Base-by-base conservation (phyloP, 139 green algal genomes). In the Chlorella sp. region DNA sequence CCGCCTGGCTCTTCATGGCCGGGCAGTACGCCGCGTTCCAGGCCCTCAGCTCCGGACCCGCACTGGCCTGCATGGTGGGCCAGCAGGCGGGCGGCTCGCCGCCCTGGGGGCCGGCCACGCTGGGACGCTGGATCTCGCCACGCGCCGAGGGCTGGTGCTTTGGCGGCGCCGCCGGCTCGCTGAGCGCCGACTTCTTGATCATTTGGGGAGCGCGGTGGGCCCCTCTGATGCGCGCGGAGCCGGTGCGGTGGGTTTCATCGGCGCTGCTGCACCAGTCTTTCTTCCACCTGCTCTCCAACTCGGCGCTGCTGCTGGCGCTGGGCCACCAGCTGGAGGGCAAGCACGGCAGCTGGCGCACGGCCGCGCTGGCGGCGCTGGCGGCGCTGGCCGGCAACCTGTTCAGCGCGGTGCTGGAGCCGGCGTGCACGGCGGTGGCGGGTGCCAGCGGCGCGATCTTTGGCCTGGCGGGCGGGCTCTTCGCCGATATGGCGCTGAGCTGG, bases 391-490 rank as follows among this genome's bases (percentile, higher is more conserved):
- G 74, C 23, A 82, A 82, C 61, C 38, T 82, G 23, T 27, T 82
- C 5, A 88, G 77, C 31, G 84, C 82, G 0, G 84, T 76, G 0
- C 84, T 86, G 50, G 91, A 95, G 81, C 72, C 88, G 66, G 63
- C 68, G 1, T 95, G 91, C 79, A 50, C 55, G 11, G 80, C 82
- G 38, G 83, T 93, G 27, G 87, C 90, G 41, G 91, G 91, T 31
- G 83, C 84, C 45, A 88, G 76, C 33, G 91, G 91, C 19, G 88
- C 84, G 25, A 79, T 89, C 2, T 95, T 93, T 87, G 91, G 91
- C n/a, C 74, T 95, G 59, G 65, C 93, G 59, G 91, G 90, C 40
- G 77, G 90, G 51, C 91, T 86, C 58, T 67, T 89, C 23, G 65
- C 83, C 8, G 84, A 90, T 53, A 87, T 87, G 50, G 17, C 89